Conservation (phyloP, 2,329 filamentous ascomycete genomes). For the Pyrenochaeta sp. region DNA sequence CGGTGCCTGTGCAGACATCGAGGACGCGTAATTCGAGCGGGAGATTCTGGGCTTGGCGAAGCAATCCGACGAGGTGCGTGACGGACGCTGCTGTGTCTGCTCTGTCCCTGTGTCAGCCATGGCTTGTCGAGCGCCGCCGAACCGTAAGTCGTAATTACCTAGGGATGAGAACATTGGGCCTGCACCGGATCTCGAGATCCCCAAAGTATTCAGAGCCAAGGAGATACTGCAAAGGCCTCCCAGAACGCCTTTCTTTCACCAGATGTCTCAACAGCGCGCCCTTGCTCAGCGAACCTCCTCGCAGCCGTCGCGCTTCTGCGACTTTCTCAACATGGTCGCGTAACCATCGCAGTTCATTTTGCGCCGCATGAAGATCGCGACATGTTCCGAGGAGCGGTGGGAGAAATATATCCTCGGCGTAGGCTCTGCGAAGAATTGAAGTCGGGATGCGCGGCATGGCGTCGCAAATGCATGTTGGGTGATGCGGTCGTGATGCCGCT, state of each 20-base stretch:
- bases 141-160: constrained; percentile 62
- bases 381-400: constrained; percentile 69
- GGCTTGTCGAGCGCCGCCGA: constrained; percentile 21
- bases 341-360: constrained; percentile 77
- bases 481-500: constrained; percentile 4
- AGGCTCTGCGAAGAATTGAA: constrained; percentile 63
- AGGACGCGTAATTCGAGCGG: constrained; percentile 65
- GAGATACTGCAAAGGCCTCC: constrained; percentile 87
- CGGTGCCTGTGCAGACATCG: constrained; percentile 90
- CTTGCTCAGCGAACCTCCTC: constrained; percentile 24
- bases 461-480: constrained; percentile 8
- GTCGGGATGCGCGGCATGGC: constrained; percentile 67
- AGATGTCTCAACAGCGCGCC: constrained; percentile 32
- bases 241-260: constrained; percentile 56
- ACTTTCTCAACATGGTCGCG: constrained; percentile 59
- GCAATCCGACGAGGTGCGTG: constrained; percentile 36
- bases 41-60: constrained; percentile 31
- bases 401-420: constrained; percentile 62
- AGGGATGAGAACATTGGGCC: constrained; percentile 83
- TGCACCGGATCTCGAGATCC: constrained; percentile 77
- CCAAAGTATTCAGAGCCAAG: constrained; percentile 90
- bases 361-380: constrained; percentile 67
- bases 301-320: constrained; percentile 26
- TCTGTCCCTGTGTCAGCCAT: constrained; percentile 38
- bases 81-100: constrained; percentile 56